A percentile compares a stretch with the other conserved stretches of the same genome.
These are phyloP conservation scores for Tricharina praecox DNA, from an alignment of 495 filamentous ascomycete species.

Conservation along the genomic window DNA sequence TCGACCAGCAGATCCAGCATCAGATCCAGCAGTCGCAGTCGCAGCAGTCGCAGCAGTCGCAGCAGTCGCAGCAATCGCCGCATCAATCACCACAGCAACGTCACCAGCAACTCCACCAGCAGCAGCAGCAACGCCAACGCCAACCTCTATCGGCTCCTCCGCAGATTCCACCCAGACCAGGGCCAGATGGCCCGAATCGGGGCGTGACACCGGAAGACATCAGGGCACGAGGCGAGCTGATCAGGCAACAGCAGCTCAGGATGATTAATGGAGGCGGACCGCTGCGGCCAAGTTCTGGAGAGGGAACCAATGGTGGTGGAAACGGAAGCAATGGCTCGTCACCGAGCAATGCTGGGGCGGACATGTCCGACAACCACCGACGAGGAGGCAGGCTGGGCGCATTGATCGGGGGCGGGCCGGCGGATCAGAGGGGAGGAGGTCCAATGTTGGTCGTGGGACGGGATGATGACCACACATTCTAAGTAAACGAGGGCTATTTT, in stretches of 20 bases:
- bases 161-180: too few species aligned
- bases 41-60: background rate
- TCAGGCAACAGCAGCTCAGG: background rate
- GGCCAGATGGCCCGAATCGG: background rate
- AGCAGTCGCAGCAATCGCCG: slow-evolving; percentile 10
- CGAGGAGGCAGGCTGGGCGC: slow-evolving; percentile 16
- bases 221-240: slow-evolving; percentile 13
- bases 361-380: background rate
- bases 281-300: slow-evolving; percentile 2
- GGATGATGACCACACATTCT: slow-evolving; percentile 10
- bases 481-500: background rate
- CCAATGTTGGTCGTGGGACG: slow-evolving; percentile 22
- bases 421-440: slow-evolving; percentile 10
- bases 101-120: too few species aligned
- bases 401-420: slow-evolving; percentile 15
- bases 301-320: slow-evolving; percentile 5
- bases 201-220: slow-evolving; percentile 16
- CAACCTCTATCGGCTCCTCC: too few species aligned
- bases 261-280: slow-evolving; percentile 2
- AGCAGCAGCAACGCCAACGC: too few species aligned
- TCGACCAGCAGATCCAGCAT: background rate
- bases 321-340: slow-evolving; percentile 2
- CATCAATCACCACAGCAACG: background rate
- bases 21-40: slow-evolving; percentile 8
- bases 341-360: slow-evolving; percentile 3